phyloP scores from a whole-genome alignment of 768 basidiomycete genomes.

The Tubosaeta sp. region DNA sequence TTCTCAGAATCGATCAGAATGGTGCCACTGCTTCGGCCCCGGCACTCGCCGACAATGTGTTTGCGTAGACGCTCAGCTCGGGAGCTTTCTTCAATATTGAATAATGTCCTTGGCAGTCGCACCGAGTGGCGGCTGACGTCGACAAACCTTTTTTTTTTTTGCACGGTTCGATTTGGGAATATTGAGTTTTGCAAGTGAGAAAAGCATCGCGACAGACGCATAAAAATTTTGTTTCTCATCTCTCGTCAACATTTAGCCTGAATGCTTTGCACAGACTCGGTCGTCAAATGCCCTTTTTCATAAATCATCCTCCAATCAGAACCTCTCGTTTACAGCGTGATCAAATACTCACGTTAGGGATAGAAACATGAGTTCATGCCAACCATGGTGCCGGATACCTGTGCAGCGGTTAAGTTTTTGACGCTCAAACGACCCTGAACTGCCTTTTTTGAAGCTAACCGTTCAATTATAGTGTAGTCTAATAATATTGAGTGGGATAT shows the following conservation, averaged over 20 bases:
- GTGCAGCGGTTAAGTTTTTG: background rate
- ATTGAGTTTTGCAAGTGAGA: background rate
- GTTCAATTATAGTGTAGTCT: background rate
- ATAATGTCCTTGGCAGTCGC: background rate
- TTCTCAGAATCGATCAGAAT: background rate
- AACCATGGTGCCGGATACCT: constrained; percentile 1
- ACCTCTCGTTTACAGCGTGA: background rate
- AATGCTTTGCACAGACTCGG: background rate
- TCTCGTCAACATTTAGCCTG: background rate
- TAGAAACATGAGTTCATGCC: background rate
- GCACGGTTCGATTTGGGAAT: background rate
- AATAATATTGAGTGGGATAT: background rate
- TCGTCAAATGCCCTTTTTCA: background rate
- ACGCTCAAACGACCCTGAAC: constrained; percentile 5
- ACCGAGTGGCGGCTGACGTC: background rate
- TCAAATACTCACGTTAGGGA: background rate
- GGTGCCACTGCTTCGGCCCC: background rate
- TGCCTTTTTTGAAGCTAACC: background rate
- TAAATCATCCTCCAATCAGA: background rate
- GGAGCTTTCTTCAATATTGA: background rate
- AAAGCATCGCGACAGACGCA: background rate
- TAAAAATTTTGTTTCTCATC: background rate
- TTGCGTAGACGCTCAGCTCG: constrained; percentile 1
- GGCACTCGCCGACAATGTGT: background rate
- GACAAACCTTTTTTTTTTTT: background rate